A percentile compares a stretch with the other conserved stretches of the same genome.
These are phyloP conservation scores for Paecilomyces niveus DNA, from an alignment of 2,329 filamentous ascomycete genomes.

Conservation along the genomic window DNA sequence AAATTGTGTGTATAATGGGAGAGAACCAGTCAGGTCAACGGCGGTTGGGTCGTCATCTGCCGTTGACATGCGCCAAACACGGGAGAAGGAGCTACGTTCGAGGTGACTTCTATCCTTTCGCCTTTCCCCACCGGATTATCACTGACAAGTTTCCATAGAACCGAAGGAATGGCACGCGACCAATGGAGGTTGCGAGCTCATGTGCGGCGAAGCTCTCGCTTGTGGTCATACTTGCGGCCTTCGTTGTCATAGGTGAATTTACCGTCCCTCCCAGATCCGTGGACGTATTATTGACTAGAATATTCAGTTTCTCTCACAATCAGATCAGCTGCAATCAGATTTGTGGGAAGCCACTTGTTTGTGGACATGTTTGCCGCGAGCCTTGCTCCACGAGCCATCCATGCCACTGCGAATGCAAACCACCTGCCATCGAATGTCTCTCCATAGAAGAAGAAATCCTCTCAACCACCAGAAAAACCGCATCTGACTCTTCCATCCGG, in stretches of 20 bases:
- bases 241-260: slow-evolving; percentile 47
- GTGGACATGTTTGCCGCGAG: slow-evolving; percentile 31
- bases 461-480: neutral
- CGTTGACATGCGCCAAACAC: slow-evolving; percentile 59
- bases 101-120: slow-evolving; percentile 19
- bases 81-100: slow-evolving; percentile 44
- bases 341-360: slow-evolving; percentile 28
- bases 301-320: slow-evolving; percentile 30
- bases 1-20: slow-evolving; percentile 40
- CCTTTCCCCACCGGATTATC: slow-evolving; percentile 5
- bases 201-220: slow-evolving; percentile 37
- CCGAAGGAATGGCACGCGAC: slow-evolving; percentile 48
- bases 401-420: slow-evolving; percentile 24
- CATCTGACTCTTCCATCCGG: slow-evolving; percentile 3
- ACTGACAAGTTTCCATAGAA: slow-evolving; percentile 18
- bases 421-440: slow-evolving; percentile 1
- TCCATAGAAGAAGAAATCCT: neutral
- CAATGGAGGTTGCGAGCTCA: slow-evolving; percentile 46
- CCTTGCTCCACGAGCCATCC: slow-evolving; percentile 19
- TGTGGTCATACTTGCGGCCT: slow-evolving; percentile 50
- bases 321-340: slow-evolving; percentile 24
- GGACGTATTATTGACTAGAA: neutral
- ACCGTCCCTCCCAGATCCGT: neutral
- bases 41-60: slow-evolving; percentile 47
- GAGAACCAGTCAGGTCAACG: slow-evolving; percentile 13